Percentiles rank a stretch among this genome's conserved stretches.
Conservation (phyloP, 192 early-diverging fungal genomes). For the Coemansia biformis region DNA sequence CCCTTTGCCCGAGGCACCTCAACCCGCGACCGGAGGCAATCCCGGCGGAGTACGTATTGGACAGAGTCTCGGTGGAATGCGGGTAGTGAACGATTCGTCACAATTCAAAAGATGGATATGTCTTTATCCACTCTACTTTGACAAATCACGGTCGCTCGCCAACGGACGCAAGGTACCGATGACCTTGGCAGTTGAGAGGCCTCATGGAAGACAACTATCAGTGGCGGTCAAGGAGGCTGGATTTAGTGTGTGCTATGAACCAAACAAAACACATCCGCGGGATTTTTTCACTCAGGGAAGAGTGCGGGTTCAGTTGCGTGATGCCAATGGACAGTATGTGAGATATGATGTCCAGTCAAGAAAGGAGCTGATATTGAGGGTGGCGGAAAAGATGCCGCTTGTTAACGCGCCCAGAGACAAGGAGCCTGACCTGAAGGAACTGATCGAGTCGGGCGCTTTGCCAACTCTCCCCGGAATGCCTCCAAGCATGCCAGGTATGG, state of each 20-base stretch:
- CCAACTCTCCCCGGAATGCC: constrained; percentile 35
- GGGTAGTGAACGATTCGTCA: constrained; percentile 20
- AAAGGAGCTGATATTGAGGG: constrained; percentile 39
- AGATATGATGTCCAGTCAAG: constrained; percentile 49
- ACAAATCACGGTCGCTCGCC: constrained; percentile 53
- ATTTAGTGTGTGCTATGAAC: constrained; percentile 61
- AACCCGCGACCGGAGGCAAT: too few species aligned
- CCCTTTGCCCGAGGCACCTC: too few species aligned
- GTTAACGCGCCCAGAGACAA: constrained; percentile 29
- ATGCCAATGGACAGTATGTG: constrained; percentile 38
- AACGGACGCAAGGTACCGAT: constrained; percentile 60
- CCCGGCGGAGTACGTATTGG: constrained; percentile 16
- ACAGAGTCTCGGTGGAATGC: constrained; percentile 12
- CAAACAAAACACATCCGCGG: constrained; percentile 60
- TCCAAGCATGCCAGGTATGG: constrained; percentile 1
- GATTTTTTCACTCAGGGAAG: constrained; percentile 69
- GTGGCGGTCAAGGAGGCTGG: constrained; percentile 57
- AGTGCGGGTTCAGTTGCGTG: constrained; percentile 59
- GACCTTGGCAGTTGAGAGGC: constrained; percentile 51
- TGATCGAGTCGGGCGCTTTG: constrained; percentile 40
- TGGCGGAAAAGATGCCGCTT: constrained; percentile 19
- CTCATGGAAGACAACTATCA: constrained; percentile 60
- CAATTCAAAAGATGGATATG: constrained; percentile 58
- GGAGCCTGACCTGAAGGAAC: constrained; percentile 41
- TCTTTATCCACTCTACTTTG: constrained; percentile 69